Conservation (phyloP, 768 basidiomycete species). For the Candolleomyces aberdarensis region DNA sequence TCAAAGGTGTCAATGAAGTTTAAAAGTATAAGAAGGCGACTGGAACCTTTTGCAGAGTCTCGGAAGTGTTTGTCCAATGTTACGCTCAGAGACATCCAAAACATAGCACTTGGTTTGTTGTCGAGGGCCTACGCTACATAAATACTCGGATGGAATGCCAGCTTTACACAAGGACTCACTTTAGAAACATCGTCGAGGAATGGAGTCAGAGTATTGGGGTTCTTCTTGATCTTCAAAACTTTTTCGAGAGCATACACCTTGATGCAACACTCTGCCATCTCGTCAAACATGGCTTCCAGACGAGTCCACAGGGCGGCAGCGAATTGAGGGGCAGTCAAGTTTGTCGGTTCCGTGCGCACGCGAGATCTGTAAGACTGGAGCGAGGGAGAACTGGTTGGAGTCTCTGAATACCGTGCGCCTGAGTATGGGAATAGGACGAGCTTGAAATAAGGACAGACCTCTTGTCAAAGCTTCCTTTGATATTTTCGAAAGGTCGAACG, state of each 20-base stretch:
- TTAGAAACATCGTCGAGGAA: conserved; percentile 96
- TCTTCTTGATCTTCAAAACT: conserved; percentile 86
- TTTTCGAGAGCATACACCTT: conserved; percentile 97
- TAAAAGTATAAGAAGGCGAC: not conserved
- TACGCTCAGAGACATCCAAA: conserved; percentile 82
- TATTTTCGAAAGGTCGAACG: conserved; percentile 86
- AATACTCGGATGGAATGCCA: not conserved
- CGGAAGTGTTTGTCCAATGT: conserved; percentile 80
- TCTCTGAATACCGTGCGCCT: conserved; percentile 11
- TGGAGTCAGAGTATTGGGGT: conserved; percentile 66
- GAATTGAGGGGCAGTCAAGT: conserved; percentile 83
- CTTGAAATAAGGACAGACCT: conserved; percentile 47
- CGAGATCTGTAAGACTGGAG: conserved; percentile 73
- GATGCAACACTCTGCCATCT: conserved; percentile 87
- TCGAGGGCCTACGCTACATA: conserved; percentile 62
- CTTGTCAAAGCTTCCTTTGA: conserved; percentile 82
- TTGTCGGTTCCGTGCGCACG: conserved; percentile 88
- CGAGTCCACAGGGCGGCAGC: conserved; percentile 76
- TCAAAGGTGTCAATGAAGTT: not conserved
- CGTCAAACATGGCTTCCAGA: conserved; percentile 80
- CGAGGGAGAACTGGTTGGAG: conserved; percentile 21
- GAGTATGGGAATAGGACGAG: not conserved
- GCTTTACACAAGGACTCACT: conserved; percentile 33
- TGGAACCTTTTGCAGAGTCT: conserved; percentile 73
- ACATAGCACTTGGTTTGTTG: conserved; percentile 85